Evolutionary conservation across 257 asterid species (phyloP).

Genomic region (Nicotiana obtusifolia): DNA sequence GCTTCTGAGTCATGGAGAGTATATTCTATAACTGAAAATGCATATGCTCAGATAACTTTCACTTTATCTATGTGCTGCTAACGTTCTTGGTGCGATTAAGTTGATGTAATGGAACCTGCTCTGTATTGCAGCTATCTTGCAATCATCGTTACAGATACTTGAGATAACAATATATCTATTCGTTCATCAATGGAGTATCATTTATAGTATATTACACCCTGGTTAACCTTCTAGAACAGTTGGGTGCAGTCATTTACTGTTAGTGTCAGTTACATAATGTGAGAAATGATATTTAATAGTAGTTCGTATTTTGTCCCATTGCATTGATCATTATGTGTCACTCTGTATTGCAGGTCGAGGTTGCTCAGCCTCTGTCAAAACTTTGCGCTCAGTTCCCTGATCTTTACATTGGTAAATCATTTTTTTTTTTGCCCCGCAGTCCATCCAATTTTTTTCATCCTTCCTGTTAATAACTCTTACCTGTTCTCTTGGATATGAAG

Average conservation of each 20-base stretch:
- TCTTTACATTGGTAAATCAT: conserved; percentile 50
- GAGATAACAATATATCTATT: neutral
- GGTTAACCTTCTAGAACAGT: neutral
- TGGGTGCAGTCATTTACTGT: neutral
- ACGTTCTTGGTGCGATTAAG: neutral
- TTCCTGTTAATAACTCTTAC: neutral
- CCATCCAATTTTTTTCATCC: neutral
- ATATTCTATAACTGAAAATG: neutral
- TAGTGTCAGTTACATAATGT: neutral
- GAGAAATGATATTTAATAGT: neutral
- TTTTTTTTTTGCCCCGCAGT: neutral
- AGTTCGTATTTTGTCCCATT: neutral
- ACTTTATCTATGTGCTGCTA: neutral
- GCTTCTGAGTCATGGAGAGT: no score
- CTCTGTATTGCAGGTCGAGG: conserved; percentile 50
- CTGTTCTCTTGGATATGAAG: conserved; percentile 29
- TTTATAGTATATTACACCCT: neutral
- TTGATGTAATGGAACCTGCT: neutral
- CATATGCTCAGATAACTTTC: neutral
- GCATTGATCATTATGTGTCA: neutral
- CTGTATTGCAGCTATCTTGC: neutral
- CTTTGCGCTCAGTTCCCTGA: conserved; percentile 58
- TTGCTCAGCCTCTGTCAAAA: conserved; percentile 65
- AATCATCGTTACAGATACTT: neutral
- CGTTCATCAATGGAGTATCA: neutral